Evolutionary conservation across 371 early-diverging fungal species (phyloP), one percentile per base, ranked within the genome.

Genomic region (Mucor mucedo): DNA sequence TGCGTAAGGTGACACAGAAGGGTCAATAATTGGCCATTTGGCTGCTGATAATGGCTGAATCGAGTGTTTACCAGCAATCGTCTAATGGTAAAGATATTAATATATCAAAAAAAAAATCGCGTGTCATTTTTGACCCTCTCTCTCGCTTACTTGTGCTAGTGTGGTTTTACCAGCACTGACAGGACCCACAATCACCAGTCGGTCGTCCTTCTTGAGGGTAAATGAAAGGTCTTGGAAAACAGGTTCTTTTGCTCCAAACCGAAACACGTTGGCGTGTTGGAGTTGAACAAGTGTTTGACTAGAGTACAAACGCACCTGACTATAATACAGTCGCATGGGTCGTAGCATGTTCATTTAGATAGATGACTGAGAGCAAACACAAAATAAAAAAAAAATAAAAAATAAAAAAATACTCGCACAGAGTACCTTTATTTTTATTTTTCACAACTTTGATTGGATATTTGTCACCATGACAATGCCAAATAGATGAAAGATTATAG

Each of bases 111-210:
- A 48, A 30, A 59, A 38, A 61, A 35, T 21, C 21, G 21, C 21
- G 21, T 21, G 21, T 21, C 21, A 21, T 21, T 21, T 21, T 21
- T 21, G 21, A 21, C 21, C 21, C 21, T 21, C 21, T 21, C 21
- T 21, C 21, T 21, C 21, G n/a, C 38, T 57, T 68, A 75, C 82
- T 60, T 82, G 80, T n/a, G 83, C 83, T 27, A 82, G 60, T 1
- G 80, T 82, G 2, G 79, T 72, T 55, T 79, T 79, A 30, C 83
- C 83, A 9, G 83, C 76, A 67, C 76, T 74, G 16, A 79, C 77
- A 47, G 76, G 71, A 2, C 83, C 83, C 16, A 76, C 73, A 70
- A 82, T 76, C 16, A 79, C 83, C 40, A 74, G 45, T 11, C 72
- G 73, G 21, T 82, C 71, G 6, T 70, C 60, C 5, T 70, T 52